Base-by-base conservation (phyloP, 306 rosid species). In the Potentilla sterilis region DNA sequence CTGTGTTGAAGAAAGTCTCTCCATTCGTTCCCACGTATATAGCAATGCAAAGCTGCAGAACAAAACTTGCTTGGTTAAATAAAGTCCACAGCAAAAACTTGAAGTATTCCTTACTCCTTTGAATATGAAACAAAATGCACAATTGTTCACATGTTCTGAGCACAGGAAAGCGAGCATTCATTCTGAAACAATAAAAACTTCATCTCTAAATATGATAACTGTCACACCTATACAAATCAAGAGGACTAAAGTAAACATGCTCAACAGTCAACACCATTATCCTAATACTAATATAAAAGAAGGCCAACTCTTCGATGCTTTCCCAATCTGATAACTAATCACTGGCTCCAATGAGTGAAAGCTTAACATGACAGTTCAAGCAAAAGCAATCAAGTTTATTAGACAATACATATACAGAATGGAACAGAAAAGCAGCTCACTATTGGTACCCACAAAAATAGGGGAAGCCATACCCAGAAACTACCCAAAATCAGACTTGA, bases 21-120 rank as follows among this genome's bases (percentile, higher is more conserved):
- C 98, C 97, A 65, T 94, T 94, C 40, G 98, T 92, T 83, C 97
- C 98, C 61, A 94, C 84, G 64, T 81, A 94, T 73, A 94, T 82
- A 73, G 82, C 87, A 80, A 83, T 48, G 79, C 98, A 94, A 84
- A 94, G 86, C 98, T 94, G 95, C 87, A 88, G 32, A 67, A 35
- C 34, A 70, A 77, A 77, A 76, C 72, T 61, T 81, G 81, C 14
- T 73, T 70, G 41, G 82, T 24, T 58, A 43, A 6, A 34, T 67
- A 14, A 57, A 37, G 40, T 35, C 37, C 9, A 40, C 28, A 42
- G 38, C 42, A 57, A 44, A 7, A 15, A 38, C 19, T 32, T 42
- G 12, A 43, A 43, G 32, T 5, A 22, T 18, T 70, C 34, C 71
- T 73, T 2, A 73, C 28, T 28, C 5, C 32, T 18, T 19, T 8